Percentiles rank a stretch among this genome's conserved stretches.
Evolutionary conservation across 2,329 filamentous ascomycete genomes (phyloP).

Genomic region (Fusarium nisikadoi): DNA sequence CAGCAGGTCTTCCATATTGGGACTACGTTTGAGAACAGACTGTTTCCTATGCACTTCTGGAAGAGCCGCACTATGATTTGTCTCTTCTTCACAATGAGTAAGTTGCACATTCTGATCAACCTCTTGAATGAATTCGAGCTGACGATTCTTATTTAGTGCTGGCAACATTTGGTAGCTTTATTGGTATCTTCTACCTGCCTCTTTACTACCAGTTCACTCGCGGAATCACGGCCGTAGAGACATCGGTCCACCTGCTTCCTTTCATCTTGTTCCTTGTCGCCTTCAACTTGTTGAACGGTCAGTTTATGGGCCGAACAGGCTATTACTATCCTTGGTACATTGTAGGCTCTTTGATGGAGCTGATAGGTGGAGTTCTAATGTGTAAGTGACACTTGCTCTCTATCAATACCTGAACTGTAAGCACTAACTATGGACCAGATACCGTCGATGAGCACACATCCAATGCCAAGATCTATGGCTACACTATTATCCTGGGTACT

Average conservation of each 20-base stretch:
- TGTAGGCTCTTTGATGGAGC: not conserved
- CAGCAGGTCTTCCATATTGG: slow-evolving; percentile 53
- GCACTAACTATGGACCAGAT: not conserved
- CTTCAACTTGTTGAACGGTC: slow-evolving; percentile 11
- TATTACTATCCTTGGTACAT: slow-evolving; percentile 24
- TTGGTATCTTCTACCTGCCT: slow-evolving; percentile 19
- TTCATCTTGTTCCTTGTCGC: slow-evolving; percentile 17
- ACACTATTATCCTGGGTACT: slow-evolving; percentile 3
- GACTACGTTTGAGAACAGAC: slow-evolving; percentile 30
- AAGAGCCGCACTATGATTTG: slow-evolving; percentile 50
- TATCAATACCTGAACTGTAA: fast-evolving
- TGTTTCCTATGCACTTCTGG: slow-evolving; percentile 63
- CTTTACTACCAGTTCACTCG: slow-evolving; percentile 14
- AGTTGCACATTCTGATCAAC: not conserved
- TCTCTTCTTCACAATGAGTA: slow-evolving; percentile 53
- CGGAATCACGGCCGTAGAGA: slow-evolving; percentile 1
- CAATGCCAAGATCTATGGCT: slow-evolving; percentile 8
- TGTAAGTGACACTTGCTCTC: not conserved
- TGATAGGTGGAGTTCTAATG: not conserved
- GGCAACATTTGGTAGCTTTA: slow-evolving; percentile 11
- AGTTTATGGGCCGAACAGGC: slow-evolving; percentile 10
- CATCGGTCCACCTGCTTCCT: slow-evolving; percentile 1
- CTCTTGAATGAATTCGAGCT: not conserved
- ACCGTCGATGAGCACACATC: slow-evolving; percentile 5
- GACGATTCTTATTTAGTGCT: not conserved